phyloP scores from a whole-genome alignment of 805 yeast genomes.

The Millerago galiae region DNA sequence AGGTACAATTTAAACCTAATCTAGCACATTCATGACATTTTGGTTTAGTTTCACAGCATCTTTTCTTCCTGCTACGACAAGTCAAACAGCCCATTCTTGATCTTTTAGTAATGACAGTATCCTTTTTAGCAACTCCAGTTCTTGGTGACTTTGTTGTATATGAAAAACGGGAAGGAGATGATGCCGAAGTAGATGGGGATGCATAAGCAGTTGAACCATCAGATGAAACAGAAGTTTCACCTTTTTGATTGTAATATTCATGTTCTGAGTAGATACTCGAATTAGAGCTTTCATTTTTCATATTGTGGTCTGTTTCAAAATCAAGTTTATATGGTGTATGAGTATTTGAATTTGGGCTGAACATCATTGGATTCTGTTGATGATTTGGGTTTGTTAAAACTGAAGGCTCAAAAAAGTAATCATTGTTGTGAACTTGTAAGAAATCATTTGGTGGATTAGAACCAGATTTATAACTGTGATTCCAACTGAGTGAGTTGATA shows the following conservation, averaged over 20 bases:
- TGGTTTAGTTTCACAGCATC: slow-evolving; percentile 71
- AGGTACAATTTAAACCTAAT: slow-evolving; percentile 55
- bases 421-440: not conserved
- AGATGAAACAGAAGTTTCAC: not conserved
- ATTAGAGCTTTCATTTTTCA: not conserved
- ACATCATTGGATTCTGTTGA: not conserved
- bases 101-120: slow-evolving; percentile 28
- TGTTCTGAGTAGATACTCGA: not conserved
- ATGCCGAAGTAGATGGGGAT: slow-evolving; percentile 1
- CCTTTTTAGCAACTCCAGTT: slow-evolving; percentile 3
- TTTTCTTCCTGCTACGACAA: slow-evolving; percentile 69
- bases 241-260: not conserved
- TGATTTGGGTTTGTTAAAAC: not conserved
- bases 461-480: not conserved
- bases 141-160: slow-evolving; percentile 7
- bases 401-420: not conserved
- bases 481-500: not conserved
- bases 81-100: slow-evolving; percentile 73
- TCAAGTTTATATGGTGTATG: not conserved
- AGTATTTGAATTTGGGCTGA: not conserved
- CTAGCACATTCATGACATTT: slow-evolving; percentile 62
- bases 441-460: not conserved
- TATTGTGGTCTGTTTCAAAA: not conserved
- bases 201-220: not conserved
- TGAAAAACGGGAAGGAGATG: not conserved